A percentile compares a stretch with the other conserved stretches of the same genome.
phyloP scores from a whole-genome alignment of 257 asterid species.

The Voacanga thouarsii region DNA sequence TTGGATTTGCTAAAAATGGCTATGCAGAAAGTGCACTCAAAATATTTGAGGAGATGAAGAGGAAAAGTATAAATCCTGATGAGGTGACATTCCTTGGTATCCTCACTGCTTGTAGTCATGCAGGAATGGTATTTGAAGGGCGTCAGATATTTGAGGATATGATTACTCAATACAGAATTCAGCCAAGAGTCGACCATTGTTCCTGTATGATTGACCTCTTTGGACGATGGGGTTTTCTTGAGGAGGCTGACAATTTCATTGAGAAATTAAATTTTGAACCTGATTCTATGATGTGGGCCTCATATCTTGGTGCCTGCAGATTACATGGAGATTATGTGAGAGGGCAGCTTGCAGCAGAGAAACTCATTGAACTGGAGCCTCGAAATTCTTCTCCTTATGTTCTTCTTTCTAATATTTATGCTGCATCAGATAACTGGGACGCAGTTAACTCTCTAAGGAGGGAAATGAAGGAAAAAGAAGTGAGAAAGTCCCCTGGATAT shows the following conservation, averaged over 20 bases:
- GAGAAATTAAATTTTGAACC: slow-evolving; percentile 50
- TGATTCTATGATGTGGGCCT: slow-evolving; percentile 73
- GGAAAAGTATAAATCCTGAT: slow-evolving; percentile 50
- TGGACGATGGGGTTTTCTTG: slow-evolving; percentile 85
- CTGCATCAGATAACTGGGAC: slow-evolving; percentile 81
- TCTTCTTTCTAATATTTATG: slow-evolving; percentile 75
- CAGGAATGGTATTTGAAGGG: slow-evolving; percentile 77
- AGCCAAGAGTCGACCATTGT: slow-evolving; percentile 65
- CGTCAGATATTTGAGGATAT: slow-evolving; percentile 52
- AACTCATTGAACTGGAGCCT: slow-evolving; percentile 75
- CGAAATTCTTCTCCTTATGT: slow-evolving; percentile 66
- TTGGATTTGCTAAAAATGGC: slow-evolving; percentile 86
- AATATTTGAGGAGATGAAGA: slow-evolving; percentile 69
- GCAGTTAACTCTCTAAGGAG: slow-evolving; percentile 58
- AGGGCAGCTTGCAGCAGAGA: slow-evolving; percentile 74
- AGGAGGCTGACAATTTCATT: slow-evolving; percentile 76
- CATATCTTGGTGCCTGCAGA: slow-evolving; percentile 83
- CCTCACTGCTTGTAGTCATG: slow-evolving; percentile 89
- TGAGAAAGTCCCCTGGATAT: slow-evolving; percentile 61
- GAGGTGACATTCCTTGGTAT: slow-evolving; percentile 86
- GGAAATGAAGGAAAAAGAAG: slow-evolving; percentile 65
- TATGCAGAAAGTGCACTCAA: slow-evolving; percentile 56
- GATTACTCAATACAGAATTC: slow-evolving; percentile 45
- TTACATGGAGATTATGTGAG: slow-evolving; percentile 77
- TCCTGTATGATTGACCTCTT: slow-evolving; percentile 90